Conservation (phyloP, 2,329 filamentous ascomycete species). For the Sclerotinia borealis region DNA sequence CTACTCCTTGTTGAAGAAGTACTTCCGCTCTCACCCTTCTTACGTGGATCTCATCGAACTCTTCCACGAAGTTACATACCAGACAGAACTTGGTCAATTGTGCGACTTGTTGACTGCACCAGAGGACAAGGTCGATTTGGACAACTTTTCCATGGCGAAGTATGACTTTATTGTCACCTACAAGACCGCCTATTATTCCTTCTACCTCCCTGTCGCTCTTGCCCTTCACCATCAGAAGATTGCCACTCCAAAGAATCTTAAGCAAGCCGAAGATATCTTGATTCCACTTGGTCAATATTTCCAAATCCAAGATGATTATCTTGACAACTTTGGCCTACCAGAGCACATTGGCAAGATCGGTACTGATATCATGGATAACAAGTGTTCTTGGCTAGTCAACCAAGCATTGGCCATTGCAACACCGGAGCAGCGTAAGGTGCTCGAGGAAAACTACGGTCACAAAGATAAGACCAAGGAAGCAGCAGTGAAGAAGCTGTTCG, state of each 20-base stretch:
- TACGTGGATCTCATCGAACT: conserved; percentile 93
- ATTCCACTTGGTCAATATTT: conserved; percentile 99
- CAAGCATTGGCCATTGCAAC: conserved; percentile 76
- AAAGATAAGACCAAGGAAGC: conserved; percentile 82
- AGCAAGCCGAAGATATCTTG: conserved; percentile 83
- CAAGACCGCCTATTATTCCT: conserved; percentile 99
- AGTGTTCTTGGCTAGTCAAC: conserved; percentile 98
- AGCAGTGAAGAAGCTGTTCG: conserved; percentile 80
- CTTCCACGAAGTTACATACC: conserved; percentile 89
- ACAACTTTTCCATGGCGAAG: conserved; percentile 94
- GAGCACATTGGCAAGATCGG: conserved; percentile 96
- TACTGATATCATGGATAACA: conserved; percentile 98
- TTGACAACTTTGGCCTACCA: conserved; percentile 94
- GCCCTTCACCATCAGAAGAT: conserved; percentile 80
- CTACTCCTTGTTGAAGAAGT: conserved; percentile 87
- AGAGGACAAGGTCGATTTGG: conserved; percentile 84
- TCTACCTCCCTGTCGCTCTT: conserved; percentile 93
- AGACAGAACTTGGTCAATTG: conserved; percentile 92
- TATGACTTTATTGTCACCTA: conserved; percentile 98
- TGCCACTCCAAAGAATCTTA: conserved; percentile 82
- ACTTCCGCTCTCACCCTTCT: conserved; percentile 78
- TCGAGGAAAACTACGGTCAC: conserved; percentile 89
- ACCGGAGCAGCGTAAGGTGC: conserved; percentile 77
- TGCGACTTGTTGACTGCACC: conserved; percentile 94
- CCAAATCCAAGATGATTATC: conserved; percentile 97